Conservation (phyloP, 257 asterid species). For the Penstemon eatonii region DNA sequence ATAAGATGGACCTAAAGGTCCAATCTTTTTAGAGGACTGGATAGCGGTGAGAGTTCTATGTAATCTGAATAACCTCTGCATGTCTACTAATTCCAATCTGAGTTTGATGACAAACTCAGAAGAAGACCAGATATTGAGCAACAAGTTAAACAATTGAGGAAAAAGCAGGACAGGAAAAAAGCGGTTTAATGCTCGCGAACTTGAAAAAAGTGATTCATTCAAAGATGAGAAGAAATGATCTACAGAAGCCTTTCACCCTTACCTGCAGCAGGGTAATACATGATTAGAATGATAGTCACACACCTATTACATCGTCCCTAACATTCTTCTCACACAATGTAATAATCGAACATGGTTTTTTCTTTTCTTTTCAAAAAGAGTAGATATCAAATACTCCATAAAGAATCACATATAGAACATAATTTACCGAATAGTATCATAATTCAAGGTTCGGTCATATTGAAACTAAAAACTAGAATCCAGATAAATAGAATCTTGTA, state of each 20-base stretch:
- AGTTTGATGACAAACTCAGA: slow-evolving; percentile 16
- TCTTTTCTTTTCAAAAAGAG: background rate
- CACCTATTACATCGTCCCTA: background rate
- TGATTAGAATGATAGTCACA: background rate
- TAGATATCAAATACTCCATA: background rate
- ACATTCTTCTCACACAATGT: background rate
- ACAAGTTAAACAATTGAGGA: background rate
- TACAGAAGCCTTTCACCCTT: background rate
- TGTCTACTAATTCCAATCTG: slow-evolving; percentile 20
- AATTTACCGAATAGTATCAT: background rate
- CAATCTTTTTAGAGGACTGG: slow-evolving; percentile 19
- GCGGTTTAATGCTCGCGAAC: background rate
- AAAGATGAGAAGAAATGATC: slow-evolving; percentile 10
- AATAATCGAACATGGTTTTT: background rate
- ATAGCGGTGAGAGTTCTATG: slow-evolving; percentile 18
- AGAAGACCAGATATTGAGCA: background rate
- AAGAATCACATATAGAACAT: background rate
- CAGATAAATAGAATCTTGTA: background rate
- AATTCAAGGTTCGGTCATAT: background rate
- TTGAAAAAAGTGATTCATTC: background rate
- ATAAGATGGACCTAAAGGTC: slow-evolving; percentile 10
- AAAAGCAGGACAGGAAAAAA: background rate
- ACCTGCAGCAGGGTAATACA: slow-evolving; percentile 17
- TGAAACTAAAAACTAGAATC: background rate
- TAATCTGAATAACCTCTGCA: slow-evolving; percentile 37